Conservation (phyloP, 768 basidiomycete species). For the Russula olivacea region DNA sequence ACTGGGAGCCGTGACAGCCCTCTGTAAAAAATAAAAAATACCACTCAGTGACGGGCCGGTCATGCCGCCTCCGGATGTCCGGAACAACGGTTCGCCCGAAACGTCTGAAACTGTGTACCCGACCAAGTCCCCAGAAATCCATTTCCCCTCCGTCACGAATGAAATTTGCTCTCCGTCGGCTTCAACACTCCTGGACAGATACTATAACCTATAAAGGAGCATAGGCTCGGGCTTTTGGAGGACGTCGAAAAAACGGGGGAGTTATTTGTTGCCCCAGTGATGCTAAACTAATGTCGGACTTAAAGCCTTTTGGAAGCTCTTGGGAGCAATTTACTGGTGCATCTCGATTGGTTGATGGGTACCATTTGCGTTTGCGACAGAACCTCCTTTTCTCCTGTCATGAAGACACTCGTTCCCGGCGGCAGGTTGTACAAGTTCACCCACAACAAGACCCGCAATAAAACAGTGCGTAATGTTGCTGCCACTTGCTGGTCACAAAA, state of each 20-base stretch:
- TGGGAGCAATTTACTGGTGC: background rate
- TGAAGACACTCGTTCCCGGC: constrained; percentile 3
- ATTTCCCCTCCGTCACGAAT: background rate
- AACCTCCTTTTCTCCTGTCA: background rate
- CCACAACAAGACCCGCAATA: background rate
- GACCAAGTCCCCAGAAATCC: too few species aligned
- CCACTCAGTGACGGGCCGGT: background rate
- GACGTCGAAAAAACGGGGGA: background rate
- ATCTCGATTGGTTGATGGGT: background rate
- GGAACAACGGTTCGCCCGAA: too few species aligned
- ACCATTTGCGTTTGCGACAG: background rate
- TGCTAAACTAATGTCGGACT: constrained; percentile 14
- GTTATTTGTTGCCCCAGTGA: background rate
- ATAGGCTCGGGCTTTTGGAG: background rate
- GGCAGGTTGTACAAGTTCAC: background rate
- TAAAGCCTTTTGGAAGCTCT: background rate
- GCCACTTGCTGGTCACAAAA: background rate
- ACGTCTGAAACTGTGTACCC: too few species aligned
- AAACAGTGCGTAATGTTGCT: background rate
- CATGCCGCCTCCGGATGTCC: background rate
- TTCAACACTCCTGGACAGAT: background rate
- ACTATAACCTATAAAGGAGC: background rate
- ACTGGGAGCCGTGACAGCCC: too few species aligned
- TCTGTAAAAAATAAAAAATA: background rate
- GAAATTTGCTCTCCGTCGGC: background rate